Evolutionary conservation across 2,329 filamentous ascomycete genomes (phyloP), one percentile per base, ranked within the genome.

Genomic region (Monosporascus sp.): DNA sequence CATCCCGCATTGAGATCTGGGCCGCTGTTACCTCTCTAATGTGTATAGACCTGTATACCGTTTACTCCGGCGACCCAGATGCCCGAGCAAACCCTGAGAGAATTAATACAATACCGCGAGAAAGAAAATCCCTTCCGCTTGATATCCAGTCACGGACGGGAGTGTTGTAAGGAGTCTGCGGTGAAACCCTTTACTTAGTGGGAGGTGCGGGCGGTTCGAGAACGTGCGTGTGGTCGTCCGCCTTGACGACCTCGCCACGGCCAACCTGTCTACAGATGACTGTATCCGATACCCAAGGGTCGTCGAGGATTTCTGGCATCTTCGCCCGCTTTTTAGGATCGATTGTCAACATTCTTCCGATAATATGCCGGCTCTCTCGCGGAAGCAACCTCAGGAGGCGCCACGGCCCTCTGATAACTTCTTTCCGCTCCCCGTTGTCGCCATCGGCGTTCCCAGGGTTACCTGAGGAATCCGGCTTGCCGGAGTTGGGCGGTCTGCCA

Each of bases 391-490:
- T 84, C 31, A 99, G 75, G 44, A 99, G 81, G 47, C 94, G 83
- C 88, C 93, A 96, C 2, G 94, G 94, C 0, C 94, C 94, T 64
- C 91, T 90, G 61, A 99, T 95, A 0, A 90, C 83, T 67, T 92
- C 88, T 64, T 84, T 87, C 65, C 82, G 84, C 37, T 83, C 81
- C 37, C 63, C 56, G 18, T 58, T 58, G n/a, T 60, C 61, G 48
- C 54, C 52, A 18, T 59, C 73, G 65, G 57, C 64, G 54, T 43
- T 68, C 63, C 41, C 67, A 64, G 69, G 45, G 58, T 65, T 54
- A 61, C 53, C 14, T 51, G 60, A 39, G 4, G 52, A 39, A 37
- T 64, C 65, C 5, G 27, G 41, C 38, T 58, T 52, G 60, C 57
- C 53, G 3, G 63, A 56, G 53, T 63, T 63, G 60, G 57, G 56